Conservation (phyloP, 495 filamentous ascomycete genomes). For the Lindgomyces ingoldianus region DNA sequence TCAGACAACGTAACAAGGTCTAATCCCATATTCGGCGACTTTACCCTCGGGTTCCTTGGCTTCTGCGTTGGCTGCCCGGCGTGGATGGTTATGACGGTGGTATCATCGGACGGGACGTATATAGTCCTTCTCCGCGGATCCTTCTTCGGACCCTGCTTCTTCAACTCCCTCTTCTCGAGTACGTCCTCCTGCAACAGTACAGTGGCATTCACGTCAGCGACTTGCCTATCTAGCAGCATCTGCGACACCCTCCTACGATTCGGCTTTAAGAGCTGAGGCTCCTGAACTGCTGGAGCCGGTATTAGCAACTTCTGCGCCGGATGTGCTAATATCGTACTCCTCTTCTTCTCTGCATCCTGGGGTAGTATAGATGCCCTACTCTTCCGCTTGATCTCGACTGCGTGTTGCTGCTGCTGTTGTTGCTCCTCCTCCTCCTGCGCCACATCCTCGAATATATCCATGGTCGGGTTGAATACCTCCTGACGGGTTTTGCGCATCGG, state of each 20-base stretch:
- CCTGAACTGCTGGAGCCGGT: constrained; percentile 8
- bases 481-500: constrained; percentile 17
- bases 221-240: constrained; percentile 20
- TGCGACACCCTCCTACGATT: constrained; percentile 36
- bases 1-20: constrained; percentile 41
- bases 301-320: constrained; percentile 33
- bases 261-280: constrained; percentile 13
- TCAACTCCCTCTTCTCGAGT: constrained; percentile 24
- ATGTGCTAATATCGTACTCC: constrained; percentile 32
- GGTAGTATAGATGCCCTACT: constrained; percentile 16
- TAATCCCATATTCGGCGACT: constrained; percentile 35
- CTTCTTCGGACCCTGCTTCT: constrained; percentile 38
- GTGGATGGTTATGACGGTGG: constrained; percentile 48
- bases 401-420: constrained; percentile 16
- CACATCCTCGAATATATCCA: constrained; percentile 38
- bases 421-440: constrained; percentile 36
- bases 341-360: constrained; percentile 4
- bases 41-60: constrained; percentile 10
- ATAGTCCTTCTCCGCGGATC: constrained; percentile 48
- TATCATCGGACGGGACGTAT: constrained; percentile 49
- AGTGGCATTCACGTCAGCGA: constrained; percentile 16
- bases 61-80: constrained; percentile 41
- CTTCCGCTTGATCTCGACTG: constrained; percentile 12
- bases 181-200: constrained; percentile 24
- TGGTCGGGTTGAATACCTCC: constrained; percentile 24